Conservation (phyloP, 257 asterid genomes). For the Solanum sitiens region DNA sequence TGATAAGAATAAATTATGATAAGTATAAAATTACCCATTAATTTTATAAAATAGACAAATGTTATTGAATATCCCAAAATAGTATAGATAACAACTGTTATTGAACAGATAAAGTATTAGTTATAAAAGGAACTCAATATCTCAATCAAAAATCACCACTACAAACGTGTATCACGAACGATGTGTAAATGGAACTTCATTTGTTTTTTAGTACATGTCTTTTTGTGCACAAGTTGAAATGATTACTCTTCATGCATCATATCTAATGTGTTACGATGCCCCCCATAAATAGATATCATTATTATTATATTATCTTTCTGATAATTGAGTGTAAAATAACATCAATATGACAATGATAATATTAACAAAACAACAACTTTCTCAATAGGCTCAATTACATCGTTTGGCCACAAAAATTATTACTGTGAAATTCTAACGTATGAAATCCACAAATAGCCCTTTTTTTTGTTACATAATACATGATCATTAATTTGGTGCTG, state of each 20-base stretch:
- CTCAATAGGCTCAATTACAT: background rate
- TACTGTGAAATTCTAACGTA: background rate
- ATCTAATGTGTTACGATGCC: background rate
- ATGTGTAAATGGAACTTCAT: background rate
- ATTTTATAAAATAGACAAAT: too few relatives aligned
- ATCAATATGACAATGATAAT: background rate
- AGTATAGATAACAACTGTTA: background rate
- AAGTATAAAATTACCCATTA: too few relatives aligned
- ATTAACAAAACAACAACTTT: background rate
- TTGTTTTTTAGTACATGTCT: background rate
- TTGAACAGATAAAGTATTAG: background rate
- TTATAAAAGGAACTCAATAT: background rate
- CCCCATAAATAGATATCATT: background rate
- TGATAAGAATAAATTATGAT: background rate
- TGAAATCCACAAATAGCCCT: background rate
- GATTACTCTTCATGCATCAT: background rate
- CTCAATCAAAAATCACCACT: background rate
- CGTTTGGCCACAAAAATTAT: background rate
- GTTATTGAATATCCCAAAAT: too few relatives aligned
- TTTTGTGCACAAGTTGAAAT: background rate
- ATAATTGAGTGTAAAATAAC: background rate
- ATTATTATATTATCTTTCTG: background rate
- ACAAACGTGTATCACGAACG: background rate
- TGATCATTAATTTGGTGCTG: too few relatives aligned
- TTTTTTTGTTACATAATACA: too few relatives aligned